Base-by-base conservation (phyloP, 768 basidiomycete genomes). In the Cubamyces lactineus region DNA sequence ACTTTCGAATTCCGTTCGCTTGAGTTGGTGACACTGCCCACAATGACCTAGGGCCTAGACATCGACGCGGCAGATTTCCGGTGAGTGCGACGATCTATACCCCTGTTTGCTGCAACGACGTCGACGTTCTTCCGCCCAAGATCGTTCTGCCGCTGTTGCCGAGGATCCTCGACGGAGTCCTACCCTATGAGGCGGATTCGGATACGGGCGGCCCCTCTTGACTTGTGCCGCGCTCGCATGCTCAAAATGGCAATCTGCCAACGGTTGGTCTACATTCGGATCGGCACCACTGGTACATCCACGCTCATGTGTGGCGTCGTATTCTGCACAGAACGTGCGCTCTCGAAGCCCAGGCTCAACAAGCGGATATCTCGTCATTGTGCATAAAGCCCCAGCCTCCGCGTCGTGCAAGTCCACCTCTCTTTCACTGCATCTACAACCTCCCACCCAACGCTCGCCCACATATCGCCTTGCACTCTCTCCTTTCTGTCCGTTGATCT, bases 251-350 rank as follows among this genome's bases (percentile, higher is more conserved):
- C 34, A 40, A 23, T 15, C 2, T 40, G 8, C 13, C 16, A 12
- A 21, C 51, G 51, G 51, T 16, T 41, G 39, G 51, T 40, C 51
- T 24, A 23, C n/a, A 21, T 53, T 34, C 34, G 51, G 39, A 53
- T 24, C 38, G n/a, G 4, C 9, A 23, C n/a, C 40, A 24, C 49
- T 38, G n/a, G 6, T 17, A 19, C 9, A 19, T 51, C 28, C 49
- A 34, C 34, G 1, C 30, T 51, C 30, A 11, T 1, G 12, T n/a
- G 28, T 34, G 16, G 34, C 17, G 15, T 34, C 49, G 49, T 12
- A 17, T 38, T 38, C 49, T 34, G 30, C 28, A n/a, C 9, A 51
- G 49, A 30, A 51, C 19, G 49, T 34, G 17, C 6, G 15, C 17
- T n/a, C 28, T 17, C 30, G 4, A 9, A 17, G 16, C 21, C 34